phyloP scores from a whole-genome alignment of 805 yeast species.

The Candida taoyuanica region DNA sequence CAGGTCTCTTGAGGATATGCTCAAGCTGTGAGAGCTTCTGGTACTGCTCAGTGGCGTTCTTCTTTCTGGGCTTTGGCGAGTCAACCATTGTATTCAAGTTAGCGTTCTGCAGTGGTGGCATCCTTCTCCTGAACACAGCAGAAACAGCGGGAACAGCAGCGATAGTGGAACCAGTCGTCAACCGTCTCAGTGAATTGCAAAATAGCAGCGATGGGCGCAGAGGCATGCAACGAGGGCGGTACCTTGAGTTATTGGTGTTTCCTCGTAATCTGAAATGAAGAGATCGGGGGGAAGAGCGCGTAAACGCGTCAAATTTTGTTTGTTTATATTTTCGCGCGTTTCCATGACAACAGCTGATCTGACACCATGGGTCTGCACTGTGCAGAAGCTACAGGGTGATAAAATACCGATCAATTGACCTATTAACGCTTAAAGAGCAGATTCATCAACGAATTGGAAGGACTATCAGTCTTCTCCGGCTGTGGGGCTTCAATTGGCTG shows the following conservation, averaged over 20 bases:
- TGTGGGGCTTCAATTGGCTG: background rate
- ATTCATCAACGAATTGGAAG: conserved; percentile 8
- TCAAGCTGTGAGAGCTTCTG: conserved; percentile 93
- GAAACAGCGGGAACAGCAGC: background rate
- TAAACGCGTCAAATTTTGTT: background rate
- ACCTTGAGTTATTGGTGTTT: background rate
- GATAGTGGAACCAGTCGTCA: too few relatives aligned
- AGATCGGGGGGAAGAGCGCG: background rate
- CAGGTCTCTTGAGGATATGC: conserved; percentile 95
- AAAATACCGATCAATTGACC: background rate
- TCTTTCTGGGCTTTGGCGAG: conserved; percentile 31
- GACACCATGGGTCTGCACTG: background rate
- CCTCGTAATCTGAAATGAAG: too few relatives aligned
- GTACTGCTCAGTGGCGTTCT: conserved; percentile 65
- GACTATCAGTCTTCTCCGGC: conserved; percentile 3
- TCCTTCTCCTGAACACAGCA: conserved; percentile 4
- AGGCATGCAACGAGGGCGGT: too few relatives aligned
- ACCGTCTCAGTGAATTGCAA: too few relatives aligned
- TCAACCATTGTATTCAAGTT: conserved; percentile 12
- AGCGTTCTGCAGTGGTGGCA: conserved; percentile 13
- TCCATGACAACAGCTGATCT: background rate
- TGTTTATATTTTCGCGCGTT: background rate
- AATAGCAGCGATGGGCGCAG: too few relatives aligned
- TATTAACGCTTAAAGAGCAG: conserved; percentile 9
- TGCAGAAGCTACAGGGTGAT: background rate